Evolutionary conservation across 139 green algal genomes (phyloP).

Genomic region (Eudorina sp.): DNA sequence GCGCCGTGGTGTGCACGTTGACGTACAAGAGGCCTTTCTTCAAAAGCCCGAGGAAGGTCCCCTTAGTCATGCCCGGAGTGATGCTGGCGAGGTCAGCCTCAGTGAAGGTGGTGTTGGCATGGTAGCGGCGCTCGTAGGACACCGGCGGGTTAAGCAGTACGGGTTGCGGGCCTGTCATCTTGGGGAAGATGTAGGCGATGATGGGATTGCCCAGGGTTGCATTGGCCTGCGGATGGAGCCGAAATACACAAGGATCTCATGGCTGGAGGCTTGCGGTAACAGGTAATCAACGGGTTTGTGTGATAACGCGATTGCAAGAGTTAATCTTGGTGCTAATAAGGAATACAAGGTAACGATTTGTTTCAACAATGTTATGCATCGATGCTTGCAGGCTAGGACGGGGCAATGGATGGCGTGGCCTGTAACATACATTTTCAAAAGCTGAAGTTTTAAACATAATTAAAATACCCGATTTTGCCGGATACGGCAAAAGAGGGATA

Average conservation of each 20-base stretch:
- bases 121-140: not conserved
- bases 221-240: not conserved
- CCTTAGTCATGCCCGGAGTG: not conserved
- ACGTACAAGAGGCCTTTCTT: not conserved
- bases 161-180: not conserved
- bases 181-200: not conserved
- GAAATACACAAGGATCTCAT: not conserved
- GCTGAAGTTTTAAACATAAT: too few relatives aligned
- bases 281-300: too few relatives aligned
- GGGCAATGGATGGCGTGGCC: too few relatives aligned
- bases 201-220: conserved; percentile 2
- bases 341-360: too few relatives aligned
- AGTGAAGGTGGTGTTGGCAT: not conserved
- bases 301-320: too few relatives aligned
- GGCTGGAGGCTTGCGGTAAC: too few relatives aligned
- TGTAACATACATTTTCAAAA: too few relatives aligned
- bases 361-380: too few relatives aligned
- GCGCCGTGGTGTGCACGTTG: not conserved
- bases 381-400: too few relatives aligned
- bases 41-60: not conserved
- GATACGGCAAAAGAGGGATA: too few relatives aligned
- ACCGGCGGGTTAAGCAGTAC: conserved; percentile 15
- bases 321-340: too few relatives aligned
- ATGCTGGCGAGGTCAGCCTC: not conserved
- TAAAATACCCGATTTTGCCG: too few relatives aligned